Evolutionary conservation across 2,329 filamentous ascomycete genomes (phyloP).

Genomic region (Aureobasidium lini): DNA sequence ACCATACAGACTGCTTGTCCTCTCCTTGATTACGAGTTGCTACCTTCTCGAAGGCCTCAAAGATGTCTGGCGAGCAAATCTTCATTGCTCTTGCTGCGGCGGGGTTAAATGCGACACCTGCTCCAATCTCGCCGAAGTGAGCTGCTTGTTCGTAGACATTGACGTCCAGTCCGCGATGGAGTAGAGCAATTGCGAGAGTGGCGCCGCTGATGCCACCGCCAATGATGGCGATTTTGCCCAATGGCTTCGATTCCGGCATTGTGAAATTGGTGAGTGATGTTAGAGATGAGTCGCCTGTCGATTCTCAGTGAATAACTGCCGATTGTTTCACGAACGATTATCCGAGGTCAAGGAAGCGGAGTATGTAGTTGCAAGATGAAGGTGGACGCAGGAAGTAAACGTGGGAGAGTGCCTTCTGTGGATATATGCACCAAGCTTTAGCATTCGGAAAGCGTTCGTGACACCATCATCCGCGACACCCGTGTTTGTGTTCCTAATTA

Average conservation of each 20-base stretch:
- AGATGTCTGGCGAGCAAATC: constrained; percentile 41
- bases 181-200: constrained; percentile 46
- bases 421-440: neutral
- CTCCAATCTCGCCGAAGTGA: constrained; percentile 51
- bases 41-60: constrained; percentile 36
- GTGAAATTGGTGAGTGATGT: neutral
- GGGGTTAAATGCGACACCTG: constrained; percentile 50
- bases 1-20: constrained; percentile 33
- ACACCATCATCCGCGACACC: neutral
- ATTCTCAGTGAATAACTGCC: neutral
- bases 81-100: constrained; percentile 49
- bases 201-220: constrained; percentile 55
- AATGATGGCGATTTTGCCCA: constrained; percentile 46
- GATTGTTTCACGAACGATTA: neutral
- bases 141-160: constrained; percentile 51
- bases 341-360: neutral
- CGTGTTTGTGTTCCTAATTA: neutral
- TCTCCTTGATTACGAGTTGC: constrained; percentile 33
- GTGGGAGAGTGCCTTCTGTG: neutral
- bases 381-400: neutral
- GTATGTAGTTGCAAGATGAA: neutral
- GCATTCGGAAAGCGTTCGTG: neutral
- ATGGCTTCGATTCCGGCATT: constrained; percentile 24
- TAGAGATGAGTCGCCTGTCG: neutral
- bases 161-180: constrained; percentile 34